Evolutionary conservation across 169 alveolate species (phyloP).

Genomic region (Eimeria acervulina): DNA sequence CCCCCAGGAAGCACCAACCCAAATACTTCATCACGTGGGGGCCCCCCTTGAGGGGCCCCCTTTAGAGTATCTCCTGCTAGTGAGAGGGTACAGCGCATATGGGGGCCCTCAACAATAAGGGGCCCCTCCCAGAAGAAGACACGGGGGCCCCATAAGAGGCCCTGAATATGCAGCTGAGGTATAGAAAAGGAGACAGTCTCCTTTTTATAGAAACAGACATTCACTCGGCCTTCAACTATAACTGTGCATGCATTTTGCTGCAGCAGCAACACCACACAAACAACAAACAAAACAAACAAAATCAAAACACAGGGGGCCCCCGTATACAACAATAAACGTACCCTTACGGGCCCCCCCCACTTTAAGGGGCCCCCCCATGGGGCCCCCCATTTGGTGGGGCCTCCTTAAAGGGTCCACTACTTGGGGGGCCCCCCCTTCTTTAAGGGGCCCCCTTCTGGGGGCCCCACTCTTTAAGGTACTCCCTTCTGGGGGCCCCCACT

Average conservation of each 20-base stretch:
- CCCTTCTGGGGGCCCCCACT: too few relatives aligned
- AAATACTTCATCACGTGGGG: constrained; percentile 22
- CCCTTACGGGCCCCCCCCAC: too few relatives aligned
- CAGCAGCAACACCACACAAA: neutral
- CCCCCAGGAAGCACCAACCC: neutral
- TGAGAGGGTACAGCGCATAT: constrained; percentile 14
- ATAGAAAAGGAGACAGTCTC: constrained; percentile 23
- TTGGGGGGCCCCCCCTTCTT: too few relatives aligned
- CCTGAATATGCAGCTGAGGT: neutral
- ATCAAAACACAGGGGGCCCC: too few relatives aligned
- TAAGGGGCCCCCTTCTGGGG: too few relatives aligned
- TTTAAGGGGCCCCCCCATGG: too few relatives aligned
- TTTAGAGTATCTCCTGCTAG: neutral
- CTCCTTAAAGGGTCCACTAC: too few relatives aligned
- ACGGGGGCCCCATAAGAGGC: constrained; percentile 60
- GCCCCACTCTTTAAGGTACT: too few relatives aligned
- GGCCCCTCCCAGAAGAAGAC: constrained; percentile 52
- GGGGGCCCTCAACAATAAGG: constrained; percentile 34
- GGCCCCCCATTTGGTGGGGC: too few relatives aligned
- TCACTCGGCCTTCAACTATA: neutral
- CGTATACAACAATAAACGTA: too few relatives aligned
- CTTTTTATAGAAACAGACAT: neutral
- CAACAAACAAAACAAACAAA: neutral
- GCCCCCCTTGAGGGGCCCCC: constrained; percentile 39
- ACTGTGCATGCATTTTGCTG: neutral